A percentile compares a stretch with the other conserved stretches of the same genome.
phyloP scores from a whole-genome alignment of 495 filamentous ascomycete species.

The Neurospora discreta region DNA sequence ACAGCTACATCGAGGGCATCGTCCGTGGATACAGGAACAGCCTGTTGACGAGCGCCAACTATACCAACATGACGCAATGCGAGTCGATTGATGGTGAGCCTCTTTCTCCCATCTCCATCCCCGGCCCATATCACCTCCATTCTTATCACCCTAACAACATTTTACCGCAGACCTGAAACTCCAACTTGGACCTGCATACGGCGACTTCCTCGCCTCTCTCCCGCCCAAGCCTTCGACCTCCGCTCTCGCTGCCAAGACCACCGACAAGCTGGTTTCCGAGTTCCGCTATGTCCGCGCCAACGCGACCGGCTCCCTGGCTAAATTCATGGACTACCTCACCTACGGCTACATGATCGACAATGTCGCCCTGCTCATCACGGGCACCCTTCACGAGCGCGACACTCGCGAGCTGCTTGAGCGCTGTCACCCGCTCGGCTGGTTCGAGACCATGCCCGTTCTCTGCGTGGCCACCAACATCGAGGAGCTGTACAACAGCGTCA shows the following conservation, averaged over 20 bases:
- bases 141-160: background rate
- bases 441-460: slow-evolving; percentile 96
- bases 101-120: background rate
- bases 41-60: slow-evolving; percentile 83
- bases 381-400: slow-evolving; percentile 94
- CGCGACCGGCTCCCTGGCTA: slow-evolving; percentile 76
- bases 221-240: slow-evolving; percentile 97
- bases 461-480: slow-evolving; percentile 97
- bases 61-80: slow-evolving; percentile 95
- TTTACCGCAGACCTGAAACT: slow-evolving; percentile 77
- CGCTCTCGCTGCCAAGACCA: slow-evolving; percentile 84
- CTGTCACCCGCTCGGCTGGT: slow-evolving; percentile 96
- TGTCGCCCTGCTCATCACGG: slow-evolving; percentile 94
- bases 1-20: slow-evolving; percentile 89
- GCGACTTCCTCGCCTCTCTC: slow-evolving; percentile 89
- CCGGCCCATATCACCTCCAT: background rate
- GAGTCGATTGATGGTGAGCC: slow-evolving; percentile 87
- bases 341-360: slow-evolving; percentile 99
- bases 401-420: slow-evolving; percentile 90
- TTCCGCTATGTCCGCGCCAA: slow-evolving; percentile 94
- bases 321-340: slow-evolving; percentile 93
- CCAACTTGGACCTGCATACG: slow-evolving; percentile 91
- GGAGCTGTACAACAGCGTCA: slow-evolving; percentile 93
- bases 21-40: slow-evolving; percentile 93
- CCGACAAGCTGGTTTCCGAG: slow-evolving; percentile 94